These are phyloP conservation scores for Globisporangium irregulare DNA, from an alignment of 352 stramenopile species.

Conservation along the genomic window DNA sequence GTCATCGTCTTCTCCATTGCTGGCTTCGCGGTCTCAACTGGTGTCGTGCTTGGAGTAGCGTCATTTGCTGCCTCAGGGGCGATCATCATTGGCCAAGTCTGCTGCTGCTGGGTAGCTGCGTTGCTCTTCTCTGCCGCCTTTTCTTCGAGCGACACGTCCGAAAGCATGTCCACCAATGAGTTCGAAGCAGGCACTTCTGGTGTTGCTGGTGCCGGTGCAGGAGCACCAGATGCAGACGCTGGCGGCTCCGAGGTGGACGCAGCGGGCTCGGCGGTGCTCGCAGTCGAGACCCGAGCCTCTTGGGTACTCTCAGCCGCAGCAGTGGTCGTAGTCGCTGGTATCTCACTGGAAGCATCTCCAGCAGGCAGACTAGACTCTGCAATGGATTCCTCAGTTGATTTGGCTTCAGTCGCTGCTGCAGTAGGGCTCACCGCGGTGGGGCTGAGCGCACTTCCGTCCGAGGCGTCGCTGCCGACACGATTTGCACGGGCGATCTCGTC, in stretches of 20 bases:
- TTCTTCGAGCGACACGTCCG: conserved; percentile 13
- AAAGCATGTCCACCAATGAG: conserved; percentile 6
- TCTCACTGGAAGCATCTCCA: not conserved
- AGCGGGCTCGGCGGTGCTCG: conserved; percentile 2
- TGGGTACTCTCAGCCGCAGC: not conserved
- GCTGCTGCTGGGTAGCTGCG: not conserved
- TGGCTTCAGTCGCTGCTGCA: not conserved
- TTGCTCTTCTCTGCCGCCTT: not conserved
- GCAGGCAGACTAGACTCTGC: not conserved
- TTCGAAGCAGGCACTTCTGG: not conserved
- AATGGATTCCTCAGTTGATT: not conserved
- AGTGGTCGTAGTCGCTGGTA: not conserved
- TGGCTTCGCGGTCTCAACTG: not conserved
- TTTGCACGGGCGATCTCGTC: conserved; percentile 41
- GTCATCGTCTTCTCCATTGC: not conserved
- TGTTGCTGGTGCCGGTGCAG: not conserved
- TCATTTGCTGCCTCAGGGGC: not conserved
- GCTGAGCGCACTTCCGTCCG: conserved; percentile 45
- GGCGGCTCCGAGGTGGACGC: not conserved
- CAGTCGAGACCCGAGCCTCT: conserved; percentile 1
- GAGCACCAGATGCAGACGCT: not conserved
- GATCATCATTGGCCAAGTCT: not conserved
- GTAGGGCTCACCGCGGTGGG: conserved; percentile 23
- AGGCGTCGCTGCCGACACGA: conserved; percentile 43
- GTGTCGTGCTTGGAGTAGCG: not conserved